These are phyloP conservation scores for Citrus glauca DNA, from an alignment of 345 rosid species.

Conservation along the genomic window DNA sequence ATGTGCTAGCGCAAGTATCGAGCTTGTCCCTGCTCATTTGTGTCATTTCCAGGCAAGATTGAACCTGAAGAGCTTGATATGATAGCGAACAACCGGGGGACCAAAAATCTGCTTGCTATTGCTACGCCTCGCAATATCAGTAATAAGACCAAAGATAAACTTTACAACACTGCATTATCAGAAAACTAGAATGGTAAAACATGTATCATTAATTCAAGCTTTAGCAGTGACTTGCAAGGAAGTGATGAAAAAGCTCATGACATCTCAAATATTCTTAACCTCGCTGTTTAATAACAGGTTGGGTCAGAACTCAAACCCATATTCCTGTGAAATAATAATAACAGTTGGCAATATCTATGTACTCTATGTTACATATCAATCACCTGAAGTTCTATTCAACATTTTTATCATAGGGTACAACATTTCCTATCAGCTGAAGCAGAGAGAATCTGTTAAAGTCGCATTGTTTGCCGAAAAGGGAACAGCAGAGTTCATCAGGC, in stretches of 20 bases:
- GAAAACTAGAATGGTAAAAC: background rate
- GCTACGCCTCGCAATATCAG: background rate
- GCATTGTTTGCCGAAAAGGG: background rate
- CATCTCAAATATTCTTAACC: background rate
- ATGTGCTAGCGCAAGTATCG: constrained; percentile 1
- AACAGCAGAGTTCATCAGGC: background rate
- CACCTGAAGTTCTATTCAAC: background rate
- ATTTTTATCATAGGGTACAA: constrained; percentile 1
- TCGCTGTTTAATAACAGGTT: background rate
- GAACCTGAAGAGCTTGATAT: constrained; percentile 12
- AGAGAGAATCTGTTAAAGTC: background rate
- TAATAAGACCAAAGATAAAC: background rate
- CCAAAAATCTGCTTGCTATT: background rate
- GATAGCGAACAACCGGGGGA: background rate
- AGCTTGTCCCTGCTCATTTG: background rate
- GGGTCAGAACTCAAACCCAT: background rate
- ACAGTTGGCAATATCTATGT: background rate
- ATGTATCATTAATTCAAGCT: background rate
- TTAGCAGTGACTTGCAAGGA: background rate
- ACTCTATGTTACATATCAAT: constrained; percentile 4
- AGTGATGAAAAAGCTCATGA: background rate
- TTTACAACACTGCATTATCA: background rate
- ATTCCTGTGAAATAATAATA: background rate
- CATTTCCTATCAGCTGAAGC: background rate
- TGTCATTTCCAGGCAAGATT: constrained; percentile 9